Evolutionary conservation across 2,329 filamentous ascomycete species (phyloP), one percentile per base, ranked within the genome.

Genomic region (Beauveria rudraprayagi): DNA sequence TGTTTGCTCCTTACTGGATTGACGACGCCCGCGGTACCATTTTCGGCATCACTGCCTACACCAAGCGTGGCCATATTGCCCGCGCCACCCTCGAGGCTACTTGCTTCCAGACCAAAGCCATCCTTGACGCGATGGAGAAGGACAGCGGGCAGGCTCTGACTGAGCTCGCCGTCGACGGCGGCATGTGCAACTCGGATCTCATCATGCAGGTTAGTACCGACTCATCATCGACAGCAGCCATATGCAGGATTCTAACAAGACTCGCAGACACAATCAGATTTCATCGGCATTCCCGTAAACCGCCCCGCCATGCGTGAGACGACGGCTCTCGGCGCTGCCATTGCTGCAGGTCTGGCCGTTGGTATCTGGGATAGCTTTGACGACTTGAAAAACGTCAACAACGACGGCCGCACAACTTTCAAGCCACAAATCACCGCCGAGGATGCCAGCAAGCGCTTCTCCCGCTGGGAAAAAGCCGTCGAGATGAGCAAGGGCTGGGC

Each of bases 1-100:
- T 92, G 3, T 92, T 92, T 70, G 89, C 89, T 0, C 90, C 90
- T 0, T 92, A 92, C 75, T 92, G 89, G 90, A 89, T 92, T 65
- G 89, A 92, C 71, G 88, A 92, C 74, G 89, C 89, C 1, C 83
- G 89, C 69, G 90, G 89, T 61, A 92, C 89, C 47, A 89, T 91
- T 66, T 90, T 90, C 67, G 88, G 88, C 50, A 89, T 91, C 68
- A 91, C 89, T 0, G 85, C 90, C 63, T 88, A 89, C 74, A 92
- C 89, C 0, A 80, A 90, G 71, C 83, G 83, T 41, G 89, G 89
- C 6, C 90, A 92, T 72, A 88, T 92, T 67, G 89, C 89, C 30
- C 83, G 90, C 56, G 90, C 89, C 28, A 92, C 89, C 0, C 81
- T 92, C 60, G 89, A 92, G 75, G 89, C 89, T 10, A 90, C 88